Evolutionary conservation across 129 eudicot genomes (phyloP), one percentile per base, ranked within the genome.

Genomic region (Pulicaria dysenterica): DNA sequence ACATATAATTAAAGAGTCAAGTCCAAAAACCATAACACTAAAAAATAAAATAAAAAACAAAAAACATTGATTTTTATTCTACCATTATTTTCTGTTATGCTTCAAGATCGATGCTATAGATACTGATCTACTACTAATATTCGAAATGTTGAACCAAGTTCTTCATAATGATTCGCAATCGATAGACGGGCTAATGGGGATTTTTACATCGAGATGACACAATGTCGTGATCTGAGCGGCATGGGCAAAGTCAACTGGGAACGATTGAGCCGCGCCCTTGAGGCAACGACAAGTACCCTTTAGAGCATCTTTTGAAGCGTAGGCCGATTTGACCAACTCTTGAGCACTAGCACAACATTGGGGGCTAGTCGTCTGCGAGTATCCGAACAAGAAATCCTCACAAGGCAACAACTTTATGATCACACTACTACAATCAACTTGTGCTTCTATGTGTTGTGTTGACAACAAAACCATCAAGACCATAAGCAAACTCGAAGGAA

Each of bases 221-320:
- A 67, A 67, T 1, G 51, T 43, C 36, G 69, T 67, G 69, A 76
- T 50, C 7, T n/a, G 44, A 24, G 62, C 80, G 4, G 80, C 80
- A 17, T 67, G 67, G 9, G 41, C 5, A 1, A 76, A 9, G 69
- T 58, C 36, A 55, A 76, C 49, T 0, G 74, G 74, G 34, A 76
- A 2, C 13, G 51, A 1, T 59, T 58, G 62, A 49, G 24, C 54
- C 16, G 73, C 61, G 3, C 8, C 15, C 69, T 57, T 67, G 58
- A 58, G 80, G 54, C 80, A 67, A 2, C 58, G 62, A 39, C 80
- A 76, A 47, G 50, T 67, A 8, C 44, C 61, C 75, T 42, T 76
- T 56, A 67, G 37, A 46, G 38, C 80, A 3, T 76, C 74, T 57
- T 48, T 76, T n/a, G 75, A 76, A 8, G 61, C 75, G 7, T 67